Evolutionary conservation across 371 early-diverging fungal species (phyloP), one percentile per base, ranked within the genome.

Genomic region (Haplosporangium sp.): DNA sequence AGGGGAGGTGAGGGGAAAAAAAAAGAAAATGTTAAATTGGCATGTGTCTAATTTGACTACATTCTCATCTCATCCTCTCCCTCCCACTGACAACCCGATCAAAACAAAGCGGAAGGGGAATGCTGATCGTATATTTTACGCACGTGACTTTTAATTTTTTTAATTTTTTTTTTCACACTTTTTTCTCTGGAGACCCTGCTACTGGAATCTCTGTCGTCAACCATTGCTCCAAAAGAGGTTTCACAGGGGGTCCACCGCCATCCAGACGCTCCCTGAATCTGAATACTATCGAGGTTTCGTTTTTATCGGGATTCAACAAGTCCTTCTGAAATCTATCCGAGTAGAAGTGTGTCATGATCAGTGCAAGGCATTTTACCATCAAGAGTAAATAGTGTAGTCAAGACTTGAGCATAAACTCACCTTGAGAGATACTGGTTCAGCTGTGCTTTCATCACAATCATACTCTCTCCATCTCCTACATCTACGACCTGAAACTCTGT

Each of bases 221-320:
- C 90, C 90, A 90, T 52, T 86, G 79, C 59, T 88, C 86, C 19
- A 90, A 61, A 19, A 90, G 83, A 0, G 89, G 84, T 62, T 88
- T 85, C 1, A 90, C 91, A 0, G 89, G 86, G 0, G 87, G 89
- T 8, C 87, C 89, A 2, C 88, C 89, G 35, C 79, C 82, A 71
- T 89, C 89, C 15, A 89, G 65, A 17, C 88, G 87, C 50, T 90
- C 91, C 40, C 89, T 57, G 56, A 89, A 92, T 37, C 86, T 82
- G 55, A 92, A 86, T 11, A 76, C 82, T 40, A 92, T 84, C 19
- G 65, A 57, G 34, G 65, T 76, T 8, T 86, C 74, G 6, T 83
- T 78, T 50, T 74, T 83, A 15, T 86, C 78, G 2, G 85, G 86
- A 44, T 84, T 83, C 56, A 88, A 64, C 8, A 86, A 71, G 55